Evolutionary conservation across 2,329 filamentous ascomycete species (phyloP).

Genomic region (Eutypella sp.): DNA sequence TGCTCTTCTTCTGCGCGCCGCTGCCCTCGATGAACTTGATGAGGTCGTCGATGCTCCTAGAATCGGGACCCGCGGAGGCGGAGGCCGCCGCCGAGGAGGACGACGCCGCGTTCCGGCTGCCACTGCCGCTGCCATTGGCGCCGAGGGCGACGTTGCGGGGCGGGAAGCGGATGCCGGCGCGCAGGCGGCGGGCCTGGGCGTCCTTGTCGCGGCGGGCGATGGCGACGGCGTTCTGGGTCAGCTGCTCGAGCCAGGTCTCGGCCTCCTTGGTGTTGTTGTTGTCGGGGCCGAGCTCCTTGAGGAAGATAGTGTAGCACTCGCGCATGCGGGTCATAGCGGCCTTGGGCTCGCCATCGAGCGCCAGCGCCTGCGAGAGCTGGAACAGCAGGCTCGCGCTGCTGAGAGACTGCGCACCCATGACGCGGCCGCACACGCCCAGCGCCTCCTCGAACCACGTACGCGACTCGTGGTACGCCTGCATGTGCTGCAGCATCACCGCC

Average conservation of each 20-base stretch:
- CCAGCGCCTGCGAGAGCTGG: slow-evolving; percentile 92
- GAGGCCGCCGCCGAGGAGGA: slow-evolving; percentile 29
- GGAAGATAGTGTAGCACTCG: slow-evolving; percentile 95
- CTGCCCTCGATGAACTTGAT: slow-evolving; percentile 89
- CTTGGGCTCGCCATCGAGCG: slow-evolving; percentile 93
- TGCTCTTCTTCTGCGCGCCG: slow-evolving; percentile 45
- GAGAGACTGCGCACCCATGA: slow-evolving; percentile 85
- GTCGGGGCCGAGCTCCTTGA: slow-evolving; percentile 75
- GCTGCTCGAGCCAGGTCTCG: slow-evolving; percentile 91
- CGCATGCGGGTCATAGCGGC: slow-evolving; percentile 89
- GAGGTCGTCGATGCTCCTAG: slow-evolving; percentile 85
- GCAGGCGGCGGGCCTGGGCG: slow-evolving; percentile 67
- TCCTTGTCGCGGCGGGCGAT: slow-evolving; percentile 94
- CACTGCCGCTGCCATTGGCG: slow-evolving; percentile 50
- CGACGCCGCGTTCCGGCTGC: slow-evolving; percentile 40
- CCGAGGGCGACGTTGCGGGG: slow-evolving; percentile 58
- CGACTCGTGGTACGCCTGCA: slow-evolving; percentile 93
- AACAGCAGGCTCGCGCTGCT: slow-evolving; percentile 93
- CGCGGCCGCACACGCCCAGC: slow-evolving; percentile 78
- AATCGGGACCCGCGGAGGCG: slow-evolving; percentile 49
- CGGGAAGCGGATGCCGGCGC: slow-evolving; percentile 64
- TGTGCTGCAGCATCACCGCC: slow-evolving; percentile 93
- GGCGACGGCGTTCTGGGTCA: slow-evolving; percentile 90
- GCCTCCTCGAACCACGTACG: slow-evolving; percentile 96
- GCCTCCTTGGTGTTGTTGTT: slow-evolving; percentile 98